Evolutionary conservation across 345 rosid genomes (phyloP).

Genomic region (Microthlaspi erraticum): DNA sequence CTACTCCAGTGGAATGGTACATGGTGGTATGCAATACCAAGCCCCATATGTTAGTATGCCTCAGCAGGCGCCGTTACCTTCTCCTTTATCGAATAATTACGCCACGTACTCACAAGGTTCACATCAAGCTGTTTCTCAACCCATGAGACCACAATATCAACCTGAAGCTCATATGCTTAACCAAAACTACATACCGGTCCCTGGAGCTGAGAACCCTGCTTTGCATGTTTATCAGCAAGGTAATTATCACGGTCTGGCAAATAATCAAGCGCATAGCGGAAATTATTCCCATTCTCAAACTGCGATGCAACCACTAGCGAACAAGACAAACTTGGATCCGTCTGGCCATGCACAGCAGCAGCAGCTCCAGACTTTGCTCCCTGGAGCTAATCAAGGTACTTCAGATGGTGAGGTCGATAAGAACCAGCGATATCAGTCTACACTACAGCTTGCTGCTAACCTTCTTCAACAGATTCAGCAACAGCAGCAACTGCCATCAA

Average conservation of each 20-base stretch:
- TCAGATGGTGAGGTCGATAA: constrained; percentile 76
- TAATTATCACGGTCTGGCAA: constrained; percentile 42
- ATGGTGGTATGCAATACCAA: constrained; percentile 52
- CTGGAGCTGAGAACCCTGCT: constrained; percentile 52
- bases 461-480: constrained; percentile 91
- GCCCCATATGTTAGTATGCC: constrained; percentile 49
- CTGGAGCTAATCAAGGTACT: constrained; percentile 57
- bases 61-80: constrained; percentile 53
- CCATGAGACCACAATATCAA: constrained; percentile 63
- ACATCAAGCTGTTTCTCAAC: constrained; percentile 56
- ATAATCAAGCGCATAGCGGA: constrained; percentile 58
- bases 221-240: constrained; percentile 55
- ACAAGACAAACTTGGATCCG: constrained; percentile 51
- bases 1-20: constrained; percentile 52
- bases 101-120: constrained; percentile 59
- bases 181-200: constrained; percentile 53
- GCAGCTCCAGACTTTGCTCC: constrained; percentile 56
- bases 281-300: constrained; percentile 56
- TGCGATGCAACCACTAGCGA: constrained; percentile 49
- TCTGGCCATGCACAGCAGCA: constrained; percentile 59
- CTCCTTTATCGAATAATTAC: constrained; percentile 49
- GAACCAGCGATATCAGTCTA: constrained; percentile 89
- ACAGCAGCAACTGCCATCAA: constrained; percentile 54
- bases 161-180: constrained; percentile 49
- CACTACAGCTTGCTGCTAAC: constrained; percentile 88